Conservation (phyloP, 2,329 filamentous ascomycete species). For the Claviceps sp. region DNA sequence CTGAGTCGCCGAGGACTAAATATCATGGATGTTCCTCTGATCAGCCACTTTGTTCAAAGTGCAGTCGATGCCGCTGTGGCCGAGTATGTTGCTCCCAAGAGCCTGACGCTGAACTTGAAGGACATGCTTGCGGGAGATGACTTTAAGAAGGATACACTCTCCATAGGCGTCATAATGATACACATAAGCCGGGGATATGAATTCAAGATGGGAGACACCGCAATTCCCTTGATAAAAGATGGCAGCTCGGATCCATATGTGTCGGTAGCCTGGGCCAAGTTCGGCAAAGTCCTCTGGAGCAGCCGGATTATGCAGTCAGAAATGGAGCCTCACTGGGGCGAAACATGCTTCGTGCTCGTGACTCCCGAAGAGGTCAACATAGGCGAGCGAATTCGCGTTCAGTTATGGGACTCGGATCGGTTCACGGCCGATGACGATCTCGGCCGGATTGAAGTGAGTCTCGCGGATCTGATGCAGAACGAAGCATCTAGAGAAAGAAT, state of each 20-base stretch:
- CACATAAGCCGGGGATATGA: conserved; percentile 53
- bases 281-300: conserved; percentile 47
- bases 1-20: conserved; percentile 56
- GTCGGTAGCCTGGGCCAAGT: conserved; percentile 64
- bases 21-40: conserved; percentile 62
- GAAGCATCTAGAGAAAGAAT: conserved; percentile 47
- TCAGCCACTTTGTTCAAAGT: conserved; percentile 62
- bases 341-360: conserved; percentile 56
- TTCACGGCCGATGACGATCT: conserved; percentile 62
- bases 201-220: conserved; percentile 58
- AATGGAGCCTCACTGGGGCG: conserved; percentile 58
- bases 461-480: conserved; percentile 51
- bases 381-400: conserved; percentile 52
- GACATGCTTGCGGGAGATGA: conserved; percentile 68
- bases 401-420: conserved; percentile 66
- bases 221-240: conserved; percentile 42
- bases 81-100: conserved; percentile 66
- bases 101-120: conserved; percentile 58
- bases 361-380: conserved; percentile 60
- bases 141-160: conserved; percentile 61
- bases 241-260: conserved; percentile 60
- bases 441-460: conserved; percentile 55
- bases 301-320: conserved; percentile 53
- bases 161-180: conserved; percentile 51
- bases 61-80: conserved; percentile 61